Evolutionary conservation across 305 asterid species (phyloP), one percentile per base, ranked within the genome.

Genomic region (Fraxinus latifolia): DNA sequence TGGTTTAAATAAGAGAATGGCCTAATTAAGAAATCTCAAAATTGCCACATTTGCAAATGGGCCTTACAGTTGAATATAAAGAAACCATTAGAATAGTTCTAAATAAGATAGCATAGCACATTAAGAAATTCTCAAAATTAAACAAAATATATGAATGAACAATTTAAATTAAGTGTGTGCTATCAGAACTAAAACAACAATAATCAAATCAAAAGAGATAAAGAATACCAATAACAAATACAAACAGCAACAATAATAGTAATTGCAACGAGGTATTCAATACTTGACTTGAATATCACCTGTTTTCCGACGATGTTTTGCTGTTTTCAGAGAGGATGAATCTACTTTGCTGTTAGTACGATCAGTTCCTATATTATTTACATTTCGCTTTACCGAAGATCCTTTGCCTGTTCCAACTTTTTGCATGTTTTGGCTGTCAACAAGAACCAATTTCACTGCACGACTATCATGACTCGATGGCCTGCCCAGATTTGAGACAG

Each of bases 351-450:
- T 85, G 86, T 87, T 91, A 75, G 85, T 80, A 77, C 92, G 96
- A 62, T 82, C 88, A 32, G 86, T 80, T 78, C 95, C 98, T 74
- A 88, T 78, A 90, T 68, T 68, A 68, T 85, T 89, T 50, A 85
- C 86, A 84, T 86, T 89, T 80, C 97, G 97, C 84, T 88, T 93
- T 76, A 92, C 79, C 70, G 91, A 80, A 84, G 97, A 83, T 78
- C 97, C 97, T 86, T 92, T 96, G 65, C 97, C 96, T 15, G 83
- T 81, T 84, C 93, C 94, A 81, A 85, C 90, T 87, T 94, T 91
- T 79, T 87, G 93, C 81, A 90, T 82, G 85, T 92, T 92, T 80
- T 94, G 97, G 88, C 86, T 82, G 84, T 94, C 99, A 83, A 91
- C 91, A 86, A 92, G 91, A 87, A 90, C 93, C 84, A 88, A 83